Percentiles rank a stretch among this genome's conserved stretches.
phyloP scores from a whole-genome alignment of 202 grass and related monocot species.

The Panicum hallii region DNA sequence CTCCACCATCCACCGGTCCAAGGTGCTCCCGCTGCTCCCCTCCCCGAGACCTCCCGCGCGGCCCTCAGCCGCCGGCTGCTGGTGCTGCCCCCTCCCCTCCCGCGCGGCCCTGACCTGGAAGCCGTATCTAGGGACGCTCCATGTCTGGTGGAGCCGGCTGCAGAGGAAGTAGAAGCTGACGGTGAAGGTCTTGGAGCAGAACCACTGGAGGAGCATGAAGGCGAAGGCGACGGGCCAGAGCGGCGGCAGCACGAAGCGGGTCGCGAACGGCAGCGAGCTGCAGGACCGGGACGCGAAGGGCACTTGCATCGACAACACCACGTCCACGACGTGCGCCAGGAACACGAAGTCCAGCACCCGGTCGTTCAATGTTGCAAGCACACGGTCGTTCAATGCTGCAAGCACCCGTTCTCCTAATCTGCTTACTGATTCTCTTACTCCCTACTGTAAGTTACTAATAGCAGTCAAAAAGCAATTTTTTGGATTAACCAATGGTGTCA shows the following conservation, averaged over 20 bases:
- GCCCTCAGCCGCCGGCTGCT: no score
- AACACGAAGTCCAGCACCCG: conserved; percentile 82
- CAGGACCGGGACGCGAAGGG: conserved; percentile 69
- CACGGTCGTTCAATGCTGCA: background rate
- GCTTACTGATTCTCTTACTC: background rate
- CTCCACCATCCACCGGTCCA: no score
- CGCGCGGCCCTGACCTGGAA: no score
- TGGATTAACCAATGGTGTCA: background rate
- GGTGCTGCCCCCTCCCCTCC: no score
- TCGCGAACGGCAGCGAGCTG: conserved; percentile 60
- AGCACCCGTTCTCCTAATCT: no score
- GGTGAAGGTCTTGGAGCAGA: conserved; percentile 82
- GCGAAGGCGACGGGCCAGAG: conserved; percentile 61
- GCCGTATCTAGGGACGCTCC: background rate
- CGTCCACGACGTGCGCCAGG: conserved; percentile 79
- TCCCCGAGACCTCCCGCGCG: no score
- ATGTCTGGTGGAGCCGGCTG: no score
- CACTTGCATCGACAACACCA: conserved; percentile 75
- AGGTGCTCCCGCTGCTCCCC: no score
- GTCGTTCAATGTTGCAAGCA: conserved; percentile 61
- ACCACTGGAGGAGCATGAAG: conserved; percentile 69
- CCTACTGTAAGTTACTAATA: no score
- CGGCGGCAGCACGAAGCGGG: conserved; percentile 47
- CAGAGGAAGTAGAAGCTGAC: conserved; percentile 72
- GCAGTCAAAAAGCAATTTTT: no score